These are phyloP conservation scores for Ceratocystis ficicola DNA, from an alignment of 2,329 filamentous ascomycete species.

Conservation along the genomic window DNA sequence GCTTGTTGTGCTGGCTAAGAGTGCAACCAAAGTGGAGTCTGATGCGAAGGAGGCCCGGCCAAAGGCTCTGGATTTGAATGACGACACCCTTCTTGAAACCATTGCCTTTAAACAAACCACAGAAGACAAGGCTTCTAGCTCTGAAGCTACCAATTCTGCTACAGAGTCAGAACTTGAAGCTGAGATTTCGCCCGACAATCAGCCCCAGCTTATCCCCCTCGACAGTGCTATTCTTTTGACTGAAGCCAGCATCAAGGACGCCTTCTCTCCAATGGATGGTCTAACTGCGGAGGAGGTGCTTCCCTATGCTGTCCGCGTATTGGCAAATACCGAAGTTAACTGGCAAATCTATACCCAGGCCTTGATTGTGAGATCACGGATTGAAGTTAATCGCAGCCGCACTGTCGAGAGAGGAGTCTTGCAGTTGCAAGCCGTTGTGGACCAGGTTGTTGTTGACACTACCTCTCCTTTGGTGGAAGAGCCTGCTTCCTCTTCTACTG, in stretches of 20 bases:
- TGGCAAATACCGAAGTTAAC: constrained; percentile 81
- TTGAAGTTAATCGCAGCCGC: constrained; percentile 75
- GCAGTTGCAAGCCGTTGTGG: constrained; percentile 87
- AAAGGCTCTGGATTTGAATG: constrained; percentile 65
- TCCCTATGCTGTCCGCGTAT: constrained; percentile 77
- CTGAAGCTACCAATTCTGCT: constrained; percentile 27
- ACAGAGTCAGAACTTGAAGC: constrained; percentile 37
- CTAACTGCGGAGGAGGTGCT: constrained; percentile 88
- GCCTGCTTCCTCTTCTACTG: neutral
- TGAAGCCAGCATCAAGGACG: constrained; percentile 79
- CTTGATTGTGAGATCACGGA: constrained; percentile 73
- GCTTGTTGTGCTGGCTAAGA: constrained; percentile 79
- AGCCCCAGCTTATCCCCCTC: constrained; percentile 68
- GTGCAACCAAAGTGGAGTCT: constrained; percentile 32
- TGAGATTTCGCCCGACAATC: constrained; percentile 59
- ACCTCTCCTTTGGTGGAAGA: constrained; percentile 27
- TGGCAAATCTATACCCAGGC: constrained; percentile 98
- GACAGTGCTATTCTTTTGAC: constrained; percentile 87
- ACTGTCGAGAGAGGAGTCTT: constrained; percentile 82
- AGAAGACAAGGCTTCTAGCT: constrained; percentile 35
- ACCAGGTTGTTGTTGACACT: constrained; percentile 87
- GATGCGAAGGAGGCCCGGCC: constrained; percentile 34
- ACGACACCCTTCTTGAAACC: constrained; percentile 82
- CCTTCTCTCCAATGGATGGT: constrained; percentile 66
- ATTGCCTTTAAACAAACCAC: constrained; percentile 56